Evolutionary conservation across 306 rosid genomes (phyloP), one percentile per base, ranked within the genome.

Genomic region (Quercus mongolica): DNA sequence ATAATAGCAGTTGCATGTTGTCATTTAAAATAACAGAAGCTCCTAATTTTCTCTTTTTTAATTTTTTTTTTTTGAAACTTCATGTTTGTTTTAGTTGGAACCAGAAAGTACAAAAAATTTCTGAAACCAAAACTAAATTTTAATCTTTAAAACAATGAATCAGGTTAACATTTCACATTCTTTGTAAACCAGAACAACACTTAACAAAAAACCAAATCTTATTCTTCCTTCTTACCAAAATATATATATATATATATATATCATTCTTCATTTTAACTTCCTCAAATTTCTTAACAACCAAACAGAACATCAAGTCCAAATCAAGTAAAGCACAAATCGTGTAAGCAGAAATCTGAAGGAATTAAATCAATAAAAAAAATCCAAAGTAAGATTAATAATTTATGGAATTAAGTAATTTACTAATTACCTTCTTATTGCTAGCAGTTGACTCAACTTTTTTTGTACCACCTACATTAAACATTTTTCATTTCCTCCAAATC

Each of bases 361-460:
- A 64, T 30, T 3, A 15, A 63, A 14, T 10, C 68, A 35, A 30
- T 26, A 30, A 5, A 61, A 11, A 57, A 10, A 63, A 28, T 15
- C 69, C 14, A 5, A 28, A 65, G 18, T 5, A 33, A 31, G 19
- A 65, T 65, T 30, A 33, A 3, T 18, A 65, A 8, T 12, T 65
- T 65, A 63, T 14, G 11, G 17, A 31, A 25, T 18, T 65, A 31
- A 65, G 18, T 65, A 49, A 11, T 49, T 49, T 49, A 49, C 54
- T 65, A 65, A n/a, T 31, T 76, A 89, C 96, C 97, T 90, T 86
- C 23, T 74, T 82, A 64, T 64, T 76, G 73, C 68, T 86, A 56
- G 74, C 64, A 76, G 64, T 84, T 67, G 84, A 76, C 23, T 75
- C 80, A 46, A 71, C 72, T 67, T 82, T 83, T 67, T 78, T 90